These are phyloP conservation scores for Echria macrotheca DNA, from an alignment of 495 filamentous ascomycete species.

Conservation along the genomic window DNA sequence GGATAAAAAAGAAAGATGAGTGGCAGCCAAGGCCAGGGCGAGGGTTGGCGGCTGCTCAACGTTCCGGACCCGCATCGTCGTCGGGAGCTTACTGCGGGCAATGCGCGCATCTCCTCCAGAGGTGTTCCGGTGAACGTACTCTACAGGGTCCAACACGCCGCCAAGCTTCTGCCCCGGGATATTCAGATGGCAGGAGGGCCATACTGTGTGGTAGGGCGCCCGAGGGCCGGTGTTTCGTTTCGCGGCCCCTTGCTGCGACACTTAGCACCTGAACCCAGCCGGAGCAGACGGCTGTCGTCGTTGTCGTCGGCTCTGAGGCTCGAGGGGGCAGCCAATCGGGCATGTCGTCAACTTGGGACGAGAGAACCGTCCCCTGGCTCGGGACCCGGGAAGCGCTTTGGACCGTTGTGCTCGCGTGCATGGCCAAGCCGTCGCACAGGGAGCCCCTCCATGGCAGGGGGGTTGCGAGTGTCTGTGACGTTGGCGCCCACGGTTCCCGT, in stretches of 20 bases:
- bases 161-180: no score
- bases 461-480: slow-evolving; percentile 19
- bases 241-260: slow-evolving; percentile 9
- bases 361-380: slow-evolving; percentile 24
- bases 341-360: slow-evolving; percentile 34
- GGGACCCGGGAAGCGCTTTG: slow-evolving; percentile 19
- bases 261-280: background rate
- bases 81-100: slow-evolving; percentile 2
- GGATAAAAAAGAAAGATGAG: slow-evolving; percentile 24
- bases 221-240: slow-evolving; percentile 16
- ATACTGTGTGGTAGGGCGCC: background rate
- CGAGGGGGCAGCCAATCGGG: slow-evolving; percentile 23
- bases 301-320: slow-evolving; percentile 18
- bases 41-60: slow-evolving; percentile 24
- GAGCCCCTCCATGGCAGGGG: slow-evolving; percentile 3
- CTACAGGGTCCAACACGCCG: no score
- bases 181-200: slow-evolving; percentile 11
- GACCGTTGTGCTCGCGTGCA: background rate
- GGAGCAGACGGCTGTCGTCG: background rate
- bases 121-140: no score
- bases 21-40: slow-evolving; percentile 13
- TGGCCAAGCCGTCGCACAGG: slow-evolving; percentile 13
- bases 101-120: background rate
- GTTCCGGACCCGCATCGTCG: slow-evolving; percentile 29
- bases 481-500: slow-evolving; percentile 25